Base-by-base conservation (phyloP, 1,139 yeast genomes). In the Blastobotrys apis region DNA sequence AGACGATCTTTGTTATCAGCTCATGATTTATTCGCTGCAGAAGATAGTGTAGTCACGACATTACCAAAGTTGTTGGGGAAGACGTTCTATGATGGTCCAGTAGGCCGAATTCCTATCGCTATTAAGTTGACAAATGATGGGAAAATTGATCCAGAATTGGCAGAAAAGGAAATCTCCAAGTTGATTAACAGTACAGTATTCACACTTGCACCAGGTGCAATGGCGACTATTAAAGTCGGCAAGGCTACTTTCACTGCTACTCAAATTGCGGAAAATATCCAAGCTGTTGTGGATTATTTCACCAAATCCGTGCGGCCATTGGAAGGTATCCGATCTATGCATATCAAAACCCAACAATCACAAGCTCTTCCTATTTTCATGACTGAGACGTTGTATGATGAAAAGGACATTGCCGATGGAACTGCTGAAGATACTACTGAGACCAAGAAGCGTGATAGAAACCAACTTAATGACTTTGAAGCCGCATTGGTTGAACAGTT, bases 21-120 rank as follows among this genome's bases (percentile, higher is more conserved):
- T 36, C 63, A 64, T 49, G 95, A 90, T 58, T 56, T 88, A 50
- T 86, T 92, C 63, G 64, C 92, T 41, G 81, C 86, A 40, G 97
- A 92, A 66, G 95, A 88, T 55, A 81, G 84, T 33, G 73, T 90
- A 39, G 72, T 87, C 46, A 80, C 88, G 42, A 72, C 85, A 50
- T 73, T 90, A 68, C 98, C 98, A 44, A 80, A 81, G 53, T 68
- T 84, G 36, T 71, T 92, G 53, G 96, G 97, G 41, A 86, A 86
- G 66, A 72, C 77, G 3, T 92, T 88, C 61, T 84, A 81, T 64
- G 71, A 71, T 49, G 70, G 73, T 46, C 64, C 69, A 16, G 51
- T 53, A n/a, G 48, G 46, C 47, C 85, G 85, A 60, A 65, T 81
- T 25, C 97, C 97, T 33, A 63, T 88, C 42, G 80, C 94, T 16